Evolutionary conservation across 129 eudicot genomes (phyloP).

Genomic region (Tagetes erecta): DNA sequence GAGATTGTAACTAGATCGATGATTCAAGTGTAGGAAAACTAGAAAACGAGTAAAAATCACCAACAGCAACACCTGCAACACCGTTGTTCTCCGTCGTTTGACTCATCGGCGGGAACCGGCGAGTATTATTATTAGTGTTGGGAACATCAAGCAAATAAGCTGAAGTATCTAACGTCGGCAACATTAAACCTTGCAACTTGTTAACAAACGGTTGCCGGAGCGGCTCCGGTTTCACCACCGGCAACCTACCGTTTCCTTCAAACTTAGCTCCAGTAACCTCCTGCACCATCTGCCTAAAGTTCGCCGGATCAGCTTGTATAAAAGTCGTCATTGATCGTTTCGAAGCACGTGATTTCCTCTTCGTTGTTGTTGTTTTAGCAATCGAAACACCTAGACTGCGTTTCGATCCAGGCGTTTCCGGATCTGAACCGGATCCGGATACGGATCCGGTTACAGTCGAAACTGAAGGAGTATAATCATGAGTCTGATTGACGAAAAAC

Average conservation of each 20-base stretch:
- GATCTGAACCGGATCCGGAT: slow-evolving; percentile 51
- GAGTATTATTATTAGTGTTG: background rate
- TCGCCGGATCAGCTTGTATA: slow-evolving; percentile 72
- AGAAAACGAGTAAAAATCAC: slow-evolving; percentile 48
- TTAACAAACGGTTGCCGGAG: slow-evolving; percentile 39
- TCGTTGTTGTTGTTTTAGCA: slow-evolving; percentile 39
- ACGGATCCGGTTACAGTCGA: slow-evolving; percentile 40
- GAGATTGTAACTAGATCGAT: slow-evolving; percentile 41
- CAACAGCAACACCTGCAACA: background rate
- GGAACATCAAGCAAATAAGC: slow-evolving; percentile 53
- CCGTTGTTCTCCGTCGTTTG: slow-evolving; percentile 37
- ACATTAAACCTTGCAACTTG: slow-evolving; percentile 35
- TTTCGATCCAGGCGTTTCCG: slow-evolving; percentile 44
- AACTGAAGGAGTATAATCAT: slow-evolving; percentile 1
- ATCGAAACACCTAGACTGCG: slow-evolving; percentile 22
- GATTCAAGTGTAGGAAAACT: slow-evolving; percentile 88
- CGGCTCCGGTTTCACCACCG: slow-evolving; percentile 73
- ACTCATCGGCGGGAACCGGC: slow-evolving; percentile 15
- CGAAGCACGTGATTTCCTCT: slow-evolving; percentile 77
- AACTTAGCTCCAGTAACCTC: slow-evolving; percentile 72
- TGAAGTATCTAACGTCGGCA: slow-evolving; percentile 81
- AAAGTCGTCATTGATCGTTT: slow-evolving; percentile 66
- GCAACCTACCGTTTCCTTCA: slow-evolving; percentile 29
- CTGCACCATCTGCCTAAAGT: slow-evolving; percentile 91
- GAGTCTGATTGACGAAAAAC: background rate